Evolutionary conservation across 2,329 filamentous ascomycete genomes (phyloP).

Genomic region (Alternaria conjuncta): DNA sequence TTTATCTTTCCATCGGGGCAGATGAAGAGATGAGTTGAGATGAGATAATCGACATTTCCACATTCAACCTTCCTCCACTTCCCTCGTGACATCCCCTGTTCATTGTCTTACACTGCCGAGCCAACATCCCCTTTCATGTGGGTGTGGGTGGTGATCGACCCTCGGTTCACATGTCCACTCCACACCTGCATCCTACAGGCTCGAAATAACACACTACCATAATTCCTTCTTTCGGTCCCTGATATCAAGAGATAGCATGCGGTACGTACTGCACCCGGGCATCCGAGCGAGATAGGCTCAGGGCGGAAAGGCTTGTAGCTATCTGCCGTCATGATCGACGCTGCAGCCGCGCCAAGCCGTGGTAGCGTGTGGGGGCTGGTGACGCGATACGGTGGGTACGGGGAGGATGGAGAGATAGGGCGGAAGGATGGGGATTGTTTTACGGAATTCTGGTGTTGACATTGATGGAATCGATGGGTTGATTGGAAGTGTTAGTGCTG

Average conservation of each 20-base stretch:
- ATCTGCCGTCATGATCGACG: conserved; percentile 2
- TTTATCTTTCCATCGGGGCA: not conserved
- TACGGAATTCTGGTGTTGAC: not conserved
- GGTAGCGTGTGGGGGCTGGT: not conserved
- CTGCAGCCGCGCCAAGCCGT: not conserved
- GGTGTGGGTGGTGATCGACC: not conserved
- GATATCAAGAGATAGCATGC: not conserved
- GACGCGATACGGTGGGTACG: not conserved
- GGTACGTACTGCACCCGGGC: not conserved
- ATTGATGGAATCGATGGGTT: not conserved
- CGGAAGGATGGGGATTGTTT: not conserved
- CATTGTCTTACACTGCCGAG: not conserved
- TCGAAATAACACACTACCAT: not conserved
- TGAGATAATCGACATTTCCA: not conserved
- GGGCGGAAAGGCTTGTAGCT: not conserved
- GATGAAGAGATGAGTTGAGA: not conserved
- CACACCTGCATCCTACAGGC: not conserved
- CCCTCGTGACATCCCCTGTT: not conserved
- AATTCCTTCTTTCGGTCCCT: not conserved
- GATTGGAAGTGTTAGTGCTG: not conserved
- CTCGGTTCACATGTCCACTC: not conserved
- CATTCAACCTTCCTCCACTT: not conserved
- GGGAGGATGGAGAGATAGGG: not conserved
- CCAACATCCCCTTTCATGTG: not conserved
- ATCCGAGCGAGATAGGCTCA: not conserved